Evolutionary conservation across 495 filamentous ascomycete species (phyloP), one percentile per base, ranked within the genome.

Genomic region (Penicillium coprophilum): DNA sequence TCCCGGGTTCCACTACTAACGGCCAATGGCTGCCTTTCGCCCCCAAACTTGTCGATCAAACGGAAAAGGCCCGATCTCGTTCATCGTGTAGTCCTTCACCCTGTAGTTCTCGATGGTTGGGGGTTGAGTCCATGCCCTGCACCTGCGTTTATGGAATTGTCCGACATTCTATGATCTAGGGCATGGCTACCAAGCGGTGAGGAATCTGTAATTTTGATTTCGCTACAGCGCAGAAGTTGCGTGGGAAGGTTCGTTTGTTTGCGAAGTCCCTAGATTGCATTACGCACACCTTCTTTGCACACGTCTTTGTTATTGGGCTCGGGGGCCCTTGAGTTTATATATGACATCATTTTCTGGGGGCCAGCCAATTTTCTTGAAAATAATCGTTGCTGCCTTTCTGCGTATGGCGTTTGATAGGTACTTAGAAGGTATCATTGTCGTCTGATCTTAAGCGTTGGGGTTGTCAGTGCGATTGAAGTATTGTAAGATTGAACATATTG

Each of bases 31-130:
- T 1, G 9, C 15, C 19, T 23, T 12, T 44, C 27, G 50, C 38
- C 50, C 40, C 40, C 40, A 45, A 45, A 21, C 8, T 11, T 52
- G 50, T 31, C 50, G 50, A 52, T 52, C 40, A 15, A 10, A 30
- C 8, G n/a, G 21, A 6, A 19, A 30, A 19, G 48, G 21, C 13
- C 11, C 1, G n/a, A 36, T 39, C 8, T 17, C 11, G 24, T 39
- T 10, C 15, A 21, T 36, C 6, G 9, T n/a, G 31, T 24, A 17
- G 28, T 24, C 27, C 20, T 32, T 24, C 2, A 21, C 31, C 47
- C 34, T n/a, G n/a, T 17, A 8, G 9, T 38, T 38, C 27, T 8
- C n/a, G 6, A 19, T 11, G 0, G 8, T 13, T 46, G 7, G 44
- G 44, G 24, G 23, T 5, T 12, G 6, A 9, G 9, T 19, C 24